Percentiles rank a stretch among this genome's conserved stretches.
phyloP scores from a whole-genome alignment of 805 yeast genomes.

The Candida nemodendra region DNA sequence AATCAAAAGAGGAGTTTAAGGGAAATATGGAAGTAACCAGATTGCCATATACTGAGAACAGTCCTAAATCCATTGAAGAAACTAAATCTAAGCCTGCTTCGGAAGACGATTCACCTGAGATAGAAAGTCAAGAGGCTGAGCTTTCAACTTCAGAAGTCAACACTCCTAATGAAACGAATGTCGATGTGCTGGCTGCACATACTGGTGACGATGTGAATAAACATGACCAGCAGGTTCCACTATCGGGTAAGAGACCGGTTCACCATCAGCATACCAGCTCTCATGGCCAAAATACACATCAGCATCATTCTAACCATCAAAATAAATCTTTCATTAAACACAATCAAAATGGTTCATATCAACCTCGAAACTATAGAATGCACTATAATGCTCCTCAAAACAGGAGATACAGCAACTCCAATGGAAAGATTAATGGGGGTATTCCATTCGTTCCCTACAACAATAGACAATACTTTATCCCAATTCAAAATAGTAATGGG shows the following conservation, averaged over 20 bases:
- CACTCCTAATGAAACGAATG: background rate
- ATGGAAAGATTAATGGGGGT: constrained; percentile 20
- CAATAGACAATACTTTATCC: constrained; percentile 23
- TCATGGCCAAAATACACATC: constrained; percentile 7
- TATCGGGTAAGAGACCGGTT: background rate
- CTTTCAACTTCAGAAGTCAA: background rate
- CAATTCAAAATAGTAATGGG: constrained; percentile 22
- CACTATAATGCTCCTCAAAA: constrained; percentile 18
- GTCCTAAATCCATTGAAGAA: background rate
- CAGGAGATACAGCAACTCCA: constrained; percentile 24
- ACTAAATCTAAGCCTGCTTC: too few species aligned
- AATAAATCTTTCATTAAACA: constrained; percentile 15
- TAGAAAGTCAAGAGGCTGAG: background rate
- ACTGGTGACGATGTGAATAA: background rate
- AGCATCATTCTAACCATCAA: constrained; percentile 6
- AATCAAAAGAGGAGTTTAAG: background rate
- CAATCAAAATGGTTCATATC: constrained; percentile 17
- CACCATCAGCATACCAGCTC: constrained; percentile 8
- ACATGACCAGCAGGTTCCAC: background rate
- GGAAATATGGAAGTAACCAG: background rate
- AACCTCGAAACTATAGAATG: constrained; percentile 23
- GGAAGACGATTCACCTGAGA: background rate
- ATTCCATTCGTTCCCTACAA: constrained; percentile 23
- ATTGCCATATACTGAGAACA: background rate
- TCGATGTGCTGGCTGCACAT: background rate